These are phyloP conservation scores for Thamnidium elegans DNA, from an alignment of 192 early-diverging fungal species.

Conservation along the genomic window DNA sequence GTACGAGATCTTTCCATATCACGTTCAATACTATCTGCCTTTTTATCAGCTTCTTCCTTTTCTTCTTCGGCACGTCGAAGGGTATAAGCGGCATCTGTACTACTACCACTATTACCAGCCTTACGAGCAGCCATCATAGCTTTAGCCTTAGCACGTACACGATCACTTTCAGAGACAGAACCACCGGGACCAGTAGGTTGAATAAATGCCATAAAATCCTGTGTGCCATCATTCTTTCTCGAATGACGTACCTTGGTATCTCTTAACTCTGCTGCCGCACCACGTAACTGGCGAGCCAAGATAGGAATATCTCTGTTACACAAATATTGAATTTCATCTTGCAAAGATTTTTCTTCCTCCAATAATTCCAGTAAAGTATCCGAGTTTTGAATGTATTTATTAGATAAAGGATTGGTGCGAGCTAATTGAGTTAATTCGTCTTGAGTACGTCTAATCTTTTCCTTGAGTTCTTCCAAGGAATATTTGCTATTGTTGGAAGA, in stretches of 20 bases:
- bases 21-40: conserved; percentile 42
- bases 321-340: conserved; percentile 40
- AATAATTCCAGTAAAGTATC: conserved; percentile 25
- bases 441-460: conserved; percentile 43
- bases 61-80: conserved; percentile 45
- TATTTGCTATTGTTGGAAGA: conserved; percentile 2
- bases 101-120: conserved; percentile 37
- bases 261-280: conserved; percentile 38
- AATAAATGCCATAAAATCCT: conserved; percentile 30
- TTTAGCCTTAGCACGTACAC: conserved; percentile 50
- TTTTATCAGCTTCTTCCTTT: conserved; percentile 43
- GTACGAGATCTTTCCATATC: conserved; percentile 43
- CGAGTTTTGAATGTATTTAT: conserved; percentile 12
- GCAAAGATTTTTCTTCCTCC: conserved; percentile 23
- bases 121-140: conserved; percentile 55
- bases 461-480: conserved; percentile 44
- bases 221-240: conserved; percentile 36
- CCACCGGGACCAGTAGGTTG: conserved; percentile 54
- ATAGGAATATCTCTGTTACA: conserved; percentile 45
- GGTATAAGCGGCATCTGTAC: conserved; percentile 23
- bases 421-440: conserved; percentile 17
- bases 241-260: conserved; percentile 42
- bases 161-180: conserved; percentile 47
- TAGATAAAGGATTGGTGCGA: conserved; percentile 3
- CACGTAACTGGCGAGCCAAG: conserved; percentile 41